Conservation (phyloP, 768 basidiomycete genomes). For the Panaeolus papilionaceus region DNA sequence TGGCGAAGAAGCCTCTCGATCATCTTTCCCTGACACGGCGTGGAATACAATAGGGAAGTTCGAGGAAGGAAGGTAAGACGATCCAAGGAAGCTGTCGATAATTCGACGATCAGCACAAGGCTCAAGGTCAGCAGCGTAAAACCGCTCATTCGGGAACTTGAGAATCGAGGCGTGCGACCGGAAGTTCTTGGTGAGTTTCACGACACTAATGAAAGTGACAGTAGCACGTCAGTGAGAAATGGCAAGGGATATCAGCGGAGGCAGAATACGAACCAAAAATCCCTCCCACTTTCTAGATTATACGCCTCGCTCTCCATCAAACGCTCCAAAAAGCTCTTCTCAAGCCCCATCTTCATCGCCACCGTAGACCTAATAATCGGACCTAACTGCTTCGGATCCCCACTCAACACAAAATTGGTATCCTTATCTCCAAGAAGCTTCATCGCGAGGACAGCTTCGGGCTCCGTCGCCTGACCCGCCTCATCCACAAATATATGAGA, state of each 20-base stretch:
- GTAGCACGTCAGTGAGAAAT: neutral
- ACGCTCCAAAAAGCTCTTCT: constrained; percentile 66
- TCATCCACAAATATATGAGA: constrained; percentile 76
- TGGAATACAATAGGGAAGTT: constrained; percentile 71
- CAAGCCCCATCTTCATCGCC: constrained; percentile 62
- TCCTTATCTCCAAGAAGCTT: constrained; percentile 58
- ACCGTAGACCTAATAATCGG: constrained; percentile 68
- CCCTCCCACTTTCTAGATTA: constrained; percentile 34
- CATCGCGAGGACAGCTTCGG: constrained; percentile 67
- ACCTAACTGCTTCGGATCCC: constrained; percentile 76
- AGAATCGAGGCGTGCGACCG: constrained; percentile 68
- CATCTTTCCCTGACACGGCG: constrained; percentile 63
- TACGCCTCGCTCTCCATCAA: constrained; percentile 56
- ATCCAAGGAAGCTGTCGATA: constrained; percentile 46
- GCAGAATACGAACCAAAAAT: constrained; percentile 24
- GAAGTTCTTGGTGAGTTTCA: constrained; percentile 71
- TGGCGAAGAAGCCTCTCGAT: constrained; percentile 69
- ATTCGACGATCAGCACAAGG: constrained; percentile 48
- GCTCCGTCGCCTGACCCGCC: constrained; percentile 76
- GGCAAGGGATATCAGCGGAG: constrained; percentile 7
- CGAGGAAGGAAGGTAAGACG: constrained; percentile 46
- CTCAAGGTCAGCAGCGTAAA: constrained; percentile 62
- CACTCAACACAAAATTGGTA: constrained; percentile 68
- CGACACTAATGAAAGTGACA: constrained; percentile 45
- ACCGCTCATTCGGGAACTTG: constrained; percentile 63